Conservation (phyloP, 331 rosid species). For the Acacia concinna region DNA sequence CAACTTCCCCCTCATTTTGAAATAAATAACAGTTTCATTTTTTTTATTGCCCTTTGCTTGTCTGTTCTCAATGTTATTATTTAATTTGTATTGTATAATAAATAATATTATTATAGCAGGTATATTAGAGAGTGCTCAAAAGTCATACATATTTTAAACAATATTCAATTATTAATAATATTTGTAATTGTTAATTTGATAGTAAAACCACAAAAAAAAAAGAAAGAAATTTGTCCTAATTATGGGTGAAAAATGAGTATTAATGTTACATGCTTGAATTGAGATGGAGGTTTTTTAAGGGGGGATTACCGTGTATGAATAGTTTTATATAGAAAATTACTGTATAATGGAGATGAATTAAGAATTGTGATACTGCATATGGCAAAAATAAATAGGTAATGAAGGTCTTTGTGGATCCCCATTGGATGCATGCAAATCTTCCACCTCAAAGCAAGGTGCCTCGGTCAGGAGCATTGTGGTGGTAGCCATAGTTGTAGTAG, state of each 20-base stretch:
- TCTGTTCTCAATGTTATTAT: too few relatives aligned
- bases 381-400: constrained; percentile 50
- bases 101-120: too few relatives aligned
- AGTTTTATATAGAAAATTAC: background rate
- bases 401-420: constrained; percentile 73
- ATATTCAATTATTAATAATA: too few relatives aligned
- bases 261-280: background rate
- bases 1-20: too few relatives aligned
- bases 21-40: too few relatives aligned
- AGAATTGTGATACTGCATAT: background rate
- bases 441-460: constrained; percentile 3
- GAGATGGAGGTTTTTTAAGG: background rate
- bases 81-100: too few relatives aligned
- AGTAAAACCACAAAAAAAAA: too few relatives aligned
- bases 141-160: too few relatives aligned
- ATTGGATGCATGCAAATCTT: constrained; percentile 38
- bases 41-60: too few relatives aligned
- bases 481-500: constrained; percentile 38
- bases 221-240: too few relatives aligned
- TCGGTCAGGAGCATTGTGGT: constrained; percentile 33
- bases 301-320: background rate
- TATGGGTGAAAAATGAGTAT: background rate
- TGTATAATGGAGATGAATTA: background rate
- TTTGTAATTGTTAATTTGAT: too few relatives aligned
- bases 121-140: too few relatives aligned